These are phyloP conservation scores for Pythium dissimile DNA, from an alignment of 352 stramenopile genomes.

Conservation along the genomic window DNA sequence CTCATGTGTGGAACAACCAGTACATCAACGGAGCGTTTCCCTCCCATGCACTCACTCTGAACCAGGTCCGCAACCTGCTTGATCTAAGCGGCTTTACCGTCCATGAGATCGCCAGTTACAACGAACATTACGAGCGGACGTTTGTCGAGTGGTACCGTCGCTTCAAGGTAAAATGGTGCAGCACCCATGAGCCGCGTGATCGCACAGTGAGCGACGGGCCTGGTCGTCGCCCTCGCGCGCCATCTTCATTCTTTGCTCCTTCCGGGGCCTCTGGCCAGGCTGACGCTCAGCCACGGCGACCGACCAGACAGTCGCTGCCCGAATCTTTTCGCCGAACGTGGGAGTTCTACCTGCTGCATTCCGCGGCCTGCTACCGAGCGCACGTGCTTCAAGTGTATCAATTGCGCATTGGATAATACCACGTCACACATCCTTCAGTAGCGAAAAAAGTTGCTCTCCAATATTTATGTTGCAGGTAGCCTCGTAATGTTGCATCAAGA, in stretches of 20 bases:
- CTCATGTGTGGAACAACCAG: conserved; percentile 81
- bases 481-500: conserved; percentile 4
- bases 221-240: conserved; percentile 1
- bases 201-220: conserved; percentile 12
- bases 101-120: conserved; percentile 60
- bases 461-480: conserved; percentile 9
- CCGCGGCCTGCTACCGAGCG: conserved; percentile 75
- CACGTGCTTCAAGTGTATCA: conserved; percentile 72
- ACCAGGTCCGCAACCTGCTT: conserved; percentile 40
- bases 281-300: neutral
- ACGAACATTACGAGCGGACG: conserved; percentile 81
- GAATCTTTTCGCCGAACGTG: conserved; percentile 83
- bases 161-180: conserved; percentile 59
- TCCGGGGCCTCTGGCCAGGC: neutral
- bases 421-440: conserved; percentile 15
- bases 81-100: conserved; percentile 57
- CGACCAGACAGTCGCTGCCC: conserved; percentile 33
- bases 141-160: conserved; percentile 81
- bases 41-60: conserved; percentile 53
- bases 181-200: neutral
- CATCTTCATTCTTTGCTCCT: neutral
- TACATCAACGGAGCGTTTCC: conserved; percentile 71
- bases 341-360: conserved; percentile 89
- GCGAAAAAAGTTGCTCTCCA: neutral
- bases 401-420: conserved; percentile 41